Evolutionary conservation across 1,284 basidiomycete species (phyloP).

Genomic region (Sphagnurus paluster): DNA sequence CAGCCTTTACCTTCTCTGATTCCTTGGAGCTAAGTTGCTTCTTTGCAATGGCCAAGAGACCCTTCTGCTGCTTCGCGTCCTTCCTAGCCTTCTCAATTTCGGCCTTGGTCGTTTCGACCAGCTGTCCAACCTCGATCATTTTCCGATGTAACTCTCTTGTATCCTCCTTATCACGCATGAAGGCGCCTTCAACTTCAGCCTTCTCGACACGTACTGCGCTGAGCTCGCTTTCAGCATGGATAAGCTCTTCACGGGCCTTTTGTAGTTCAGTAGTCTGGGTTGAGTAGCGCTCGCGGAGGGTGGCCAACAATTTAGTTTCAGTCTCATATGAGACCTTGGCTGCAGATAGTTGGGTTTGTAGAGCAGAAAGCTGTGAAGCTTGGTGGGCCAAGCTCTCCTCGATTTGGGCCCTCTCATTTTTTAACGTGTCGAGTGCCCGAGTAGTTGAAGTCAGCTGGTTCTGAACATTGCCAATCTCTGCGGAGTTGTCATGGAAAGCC

Average conservation of each 20-base stretch:
- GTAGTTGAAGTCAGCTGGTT: constrained; percentile 86
- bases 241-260: constrained; percentile 78
- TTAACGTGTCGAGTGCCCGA: constrained; percentile 61
- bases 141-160: constrained; percentile 83
- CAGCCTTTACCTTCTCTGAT: constrained; percentile 67
- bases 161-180: constrained; percentile 95
- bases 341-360: constrained; percentile 75
- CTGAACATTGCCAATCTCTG: constrained; percentile 83
- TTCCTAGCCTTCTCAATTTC: constrained; percentile 90
- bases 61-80: constrained; percentile 95
- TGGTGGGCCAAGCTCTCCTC: constrained; percentile 64
- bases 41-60: constrained; percentile 89
- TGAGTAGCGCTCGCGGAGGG: constrained; percentile 71
- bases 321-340: constrained; percentile 84
- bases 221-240: constrained; percentile 89
- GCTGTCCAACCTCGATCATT: constrained; percentile 79
- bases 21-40: constrained; percentile 93
- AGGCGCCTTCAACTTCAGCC: constrained; percentile 85
- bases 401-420: constrained; percentile 55
- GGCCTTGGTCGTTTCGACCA: constrained; percentile 71
- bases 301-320: constrained; percentile 75
- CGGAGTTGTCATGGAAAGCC: constrained; percentile 68
- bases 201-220: constrained; percentile 90
- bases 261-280: constrained; percentile 80
- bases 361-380: constrained; percentile 66